These are phyloP conservation scores for Vigna mungo DNA, from an alignment of 306 rosid genomes.

Conservation along the genomic window DNA sequence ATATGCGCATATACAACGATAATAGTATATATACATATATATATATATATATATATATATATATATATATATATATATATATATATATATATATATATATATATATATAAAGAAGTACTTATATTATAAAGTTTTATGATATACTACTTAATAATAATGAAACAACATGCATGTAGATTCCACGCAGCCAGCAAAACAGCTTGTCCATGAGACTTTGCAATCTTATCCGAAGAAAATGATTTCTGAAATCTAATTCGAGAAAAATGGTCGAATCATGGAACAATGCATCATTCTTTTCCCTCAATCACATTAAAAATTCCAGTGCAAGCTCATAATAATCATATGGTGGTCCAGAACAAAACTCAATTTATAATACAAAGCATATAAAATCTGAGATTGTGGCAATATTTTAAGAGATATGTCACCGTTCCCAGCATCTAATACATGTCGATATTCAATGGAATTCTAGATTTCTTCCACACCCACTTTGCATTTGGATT, in stretches of 20 bases:
- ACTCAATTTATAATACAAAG: conserved; percentile 16
- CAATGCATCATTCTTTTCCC: conserved; percentile 22
- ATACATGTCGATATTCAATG: conserved; percentile 34
- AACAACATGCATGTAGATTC: conserved; percentile 34
- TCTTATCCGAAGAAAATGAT: conserved; percentile 43
- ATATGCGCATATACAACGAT: neutral
- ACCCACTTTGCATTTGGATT: neutral
- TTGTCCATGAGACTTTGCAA: conserved; percentile 21
- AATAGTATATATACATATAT: neutral
- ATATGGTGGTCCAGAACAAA: conserved; percentile 48
- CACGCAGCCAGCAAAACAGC: neutral
- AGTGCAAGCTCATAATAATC: conserved; percentile 35
- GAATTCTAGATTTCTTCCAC: conserved; percentile 28
- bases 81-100: too few species aligned
- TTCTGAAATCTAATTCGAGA: conserved; percentile 35
- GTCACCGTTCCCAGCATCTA: conserved; percentile 21
- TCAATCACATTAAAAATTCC: conserved; percentile 33
- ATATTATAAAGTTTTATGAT: neutral
- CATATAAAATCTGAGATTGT: conserved; percentile 20
- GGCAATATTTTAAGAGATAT: conserved; percentile 41
- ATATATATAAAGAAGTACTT: neutral
- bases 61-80: too few species aligned
- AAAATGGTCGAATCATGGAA: conserved; percentile 37
- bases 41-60: too few species aligned
- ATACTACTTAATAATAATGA: neutral